A percentile compares a stretch with the other conserved stretches of the same genome.
These are phyloP conservation scores for Astraeus odoratus DNA, from an alignment of 768 basidiomycete species.

Conservation along the genomic window DNA sequence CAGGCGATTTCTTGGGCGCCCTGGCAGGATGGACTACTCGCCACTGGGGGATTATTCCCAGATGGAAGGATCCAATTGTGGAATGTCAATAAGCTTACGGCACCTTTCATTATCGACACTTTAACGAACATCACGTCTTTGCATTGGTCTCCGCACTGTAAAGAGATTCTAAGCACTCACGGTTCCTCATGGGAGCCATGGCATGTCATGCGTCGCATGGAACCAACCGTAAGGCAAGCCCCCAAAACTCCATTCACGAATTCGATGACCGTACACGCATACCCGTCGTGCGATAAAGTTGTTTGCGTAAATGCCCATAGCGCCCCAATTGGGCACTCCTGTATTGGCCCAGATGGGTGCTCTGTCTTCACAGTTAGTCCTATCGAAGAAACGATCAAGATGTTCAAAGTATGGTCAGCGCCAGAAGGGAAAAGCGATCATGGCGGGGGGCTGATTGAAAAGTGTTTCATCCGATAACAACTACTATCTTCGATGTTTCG, in stretches of 20 bases:
- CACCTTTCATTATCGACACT: slow-evolving; percentile 38
- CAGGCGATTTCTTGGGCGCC: slow-evolving; percentile 73
- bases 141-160: slow-evolving; percentile 70
- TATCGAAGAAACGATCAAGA: slow-evolving; percentile 61
- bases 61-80: slow-evolving; percentile 55
- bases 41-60: slow-evolving; percentile 58
- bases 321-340: slow-evolving; percentile 50
- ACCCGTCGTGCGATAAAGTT: slow-evolving; percentile 45
- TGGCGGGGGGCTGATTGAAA: slow-evolving; percentile 17
- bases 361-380: slow-evolving; percentile 59
- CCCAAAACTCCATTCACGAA: slow-evolving; percentile 29
- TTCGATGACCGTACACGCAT: slow-evolving; percentile 44
- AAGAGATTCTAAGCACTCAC: slow-evolving; percentile 82
- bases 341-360: slow-evolving; percentile 56
- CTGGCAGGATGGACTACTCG: slow-evolving; percentile 61
- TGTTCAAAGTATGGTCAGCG: slow-evolving; percentile 60
- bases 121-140: slow-evolving; percentile 53
- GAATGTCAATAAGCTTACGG: slow-evolving; percentile 32
- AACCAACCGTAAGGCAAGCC: slow-evolving; percentile 17
- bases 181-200: slow-evolving; percentile 30
- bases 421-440: slow-evolving; percentile 14
- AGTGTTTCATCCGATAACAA: slow-evolving; percentile 21
- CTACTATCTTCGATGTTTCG: neutral
- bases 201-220: slow-evolving; percentile 14
- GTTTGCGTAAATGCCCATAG: slow-evolving; percentile 52